Conservation (phyloP, 2,329 filamentous ascomycete genomes). For the Cladosporium cucumerinum region DNA sequence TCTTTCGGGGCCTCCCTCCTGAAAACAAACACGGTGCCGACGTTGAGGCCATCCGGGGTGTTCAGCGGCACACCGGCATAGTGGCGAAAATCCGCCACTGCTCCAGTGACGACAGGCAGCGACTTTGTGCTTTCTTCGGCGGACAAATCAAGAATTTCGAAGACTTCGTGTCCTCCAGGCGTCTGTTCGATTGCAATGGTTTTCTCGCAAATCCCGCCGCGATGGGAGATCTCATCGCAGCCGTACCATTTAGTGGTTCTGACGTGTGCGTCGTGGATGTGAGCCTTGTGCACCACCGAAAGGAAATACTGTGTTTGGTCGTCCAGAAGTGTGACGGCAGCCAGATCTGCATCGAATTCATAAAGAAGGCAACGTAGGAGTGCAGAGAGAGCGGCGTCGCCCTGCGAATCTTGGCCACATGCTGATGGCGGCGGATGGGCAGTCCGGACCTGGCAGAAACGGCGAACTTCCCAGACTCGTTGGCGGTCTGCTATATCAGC, state of each 20-base stretch:
- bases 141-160: constrained; percentile 12
- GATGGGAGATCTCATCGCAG: constrained; percentile 12
- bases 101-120: constrained; percentile 16
- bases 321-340: constrained; percentile 16
- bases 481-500: constrained; percentile 10
- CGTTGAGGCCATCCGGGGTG: constrained; percentile 52
- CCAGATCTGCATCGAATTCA: constrained; percentile 16
- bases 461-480: constrained; percentile 15
- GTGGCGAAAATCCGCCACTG: constrained; percentile 34
- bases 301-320: constrained; percentile 17
- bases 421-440: not conserved
- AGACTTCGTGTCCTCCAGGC: not conserved
- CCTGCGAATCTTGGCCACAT: not conserved
- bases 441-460: constrained; percentile 6
- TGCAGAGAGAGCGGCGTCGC: constrained; percentile 12
- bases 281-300: not conserved
- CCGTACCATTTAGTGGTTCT: constrained; percentile 16
- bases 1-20: not conserved
- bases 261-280: not conserved
- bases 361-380: constrained; percentile 15
- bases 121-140: constrained; percentile 4
- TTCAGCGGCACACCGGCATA: constrained; percentile 58
- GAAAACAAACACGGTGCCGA: constrained; percentile 32
- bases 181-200: constrained; percentile 1
- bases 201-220: constrained; percentile 16